These are phyloP conservation scores for Coemansia sp. DNA, from an alignment of 192 early-diverging fungal genomes.

Conservation along the genomic window DNA sequence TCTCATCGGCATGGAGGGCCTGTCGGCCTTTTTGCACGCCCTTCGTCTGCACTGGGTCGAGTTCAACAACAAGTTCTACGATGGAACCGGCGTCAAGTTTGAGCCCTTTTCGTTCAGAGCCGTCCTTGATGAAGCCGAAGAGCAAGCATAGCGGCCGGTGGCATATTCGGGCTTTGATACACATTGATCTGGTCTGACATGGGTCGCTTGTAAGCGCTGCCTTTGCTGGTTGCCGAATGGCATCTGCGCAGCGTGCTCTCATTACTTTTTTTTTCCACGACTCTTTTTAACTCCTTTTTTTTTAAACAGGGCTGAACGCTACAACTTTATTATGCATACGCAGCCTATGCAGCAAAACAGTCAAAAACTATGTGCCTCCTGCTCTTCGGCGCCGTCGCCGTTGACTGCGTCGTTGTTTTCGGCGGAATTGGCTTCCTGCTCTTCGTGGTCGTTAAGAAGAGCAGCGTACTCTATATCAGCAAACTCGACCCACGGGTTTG, in stretches of 20 bases:
- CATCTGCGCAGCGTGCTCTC: too few relatives aligned
- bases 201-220: too few relatives aligned
- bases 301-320: background rate
- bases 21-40: slow-evolving; percentile 85
- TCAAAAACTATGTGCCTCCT: background rate
- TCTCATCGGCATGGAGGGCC: slow-evolving; percentile 81
- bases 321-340: background rate
- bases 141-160: slow-evolving; percentile 16
- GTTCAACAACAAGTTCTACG: slow-evolving; percentile 98
- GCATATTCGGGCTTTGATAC: too few relatives aligned
- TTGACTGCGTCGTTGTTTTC: background rate
- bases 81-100: slow-evolving; percentile 85
- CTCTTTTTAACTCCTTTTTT: too few relatives aligned
- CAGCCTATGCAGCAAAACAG: background rate
- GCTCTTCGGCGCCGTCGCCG: background rate
- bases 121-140: slow-evolving; percentile 42
- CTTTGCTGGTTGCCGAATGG: too few relatives aligned
- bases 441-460: slow-evolving; percentile 45
- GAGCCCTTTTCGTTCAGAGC: slow-evolving; percentile 83
- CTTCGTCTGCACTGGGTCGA: slow-evolving; percentile 97
- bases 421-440: slow-evolving; percentile 11
- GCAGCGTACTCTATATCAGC: slow-evolving; percentile 53
- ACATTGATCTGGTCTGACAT: too few relatives aligned
- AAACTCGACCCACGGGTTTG: slow-evolving; percentile 54
- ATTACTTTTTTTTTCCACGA: background rate